Base-by-base conservation (phyloP, 1,284 basidiomycete genomes). In the Thelephora terrestris region DNA sequence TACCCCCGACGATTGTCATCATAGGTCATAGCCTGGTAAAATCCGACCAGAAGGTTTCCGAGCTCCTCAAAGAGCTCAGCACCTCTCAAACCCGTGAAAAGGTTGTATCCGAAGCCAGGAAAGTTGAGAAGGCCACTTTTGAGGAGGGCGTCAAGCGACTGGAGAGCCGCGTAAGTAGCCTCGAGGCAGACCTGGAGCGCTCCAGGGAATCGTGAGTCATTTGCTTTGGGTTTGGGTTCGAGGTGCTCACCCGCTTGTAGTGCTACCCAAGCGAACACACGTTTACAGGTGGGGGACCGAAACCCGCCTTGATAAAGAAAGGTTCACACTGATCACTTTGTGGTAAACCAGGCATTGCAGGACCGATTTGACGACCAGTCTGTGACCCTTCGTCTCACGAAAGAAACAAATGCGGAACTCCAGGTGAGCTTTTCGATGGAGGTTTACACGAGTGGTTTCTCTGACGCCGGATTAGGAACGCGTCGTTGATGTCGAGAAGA, bases 311-410 rank as follows among this genome's bases (percentile, higher is more conserved):
- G 17, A 36, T 43, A 45, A 23, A 46, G 38, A 14, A 21, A n/a
- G n/a, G n/a, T 16, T 38, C 35, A 25, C 58, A 63, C 49, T 50
- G 47, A 32, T 20, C 16, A 57, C 49, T 52, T 45, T 16, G 21
- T 27, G n/a, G 34, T 6, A 5, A 24, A 16, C n/a, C 54, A 79
- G 73, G 61, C 69, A 21, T 63, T 81, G 7, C 76, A 80, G 57
- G 78, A 81, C 49, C 69, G 77, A n/a, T 75, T 75, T 48, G 78
- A 80, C 16, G 71, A 78, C 16, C 78, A 81, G 53, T 59, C 68
- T 0, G 62, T 75, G 10, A 74, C 73, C 6, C 57, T 78, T 42
- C 65, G 69, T 34, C 58, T 78, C 17, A 68, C 73, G 16, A 77
- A 76, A 54, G 77, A 81, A 50, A 66, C 73, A 17, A 63, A 69